Conservation (phyloP, 306 rosid species). For the Cyamopsis tetragonoloba region DNA sequence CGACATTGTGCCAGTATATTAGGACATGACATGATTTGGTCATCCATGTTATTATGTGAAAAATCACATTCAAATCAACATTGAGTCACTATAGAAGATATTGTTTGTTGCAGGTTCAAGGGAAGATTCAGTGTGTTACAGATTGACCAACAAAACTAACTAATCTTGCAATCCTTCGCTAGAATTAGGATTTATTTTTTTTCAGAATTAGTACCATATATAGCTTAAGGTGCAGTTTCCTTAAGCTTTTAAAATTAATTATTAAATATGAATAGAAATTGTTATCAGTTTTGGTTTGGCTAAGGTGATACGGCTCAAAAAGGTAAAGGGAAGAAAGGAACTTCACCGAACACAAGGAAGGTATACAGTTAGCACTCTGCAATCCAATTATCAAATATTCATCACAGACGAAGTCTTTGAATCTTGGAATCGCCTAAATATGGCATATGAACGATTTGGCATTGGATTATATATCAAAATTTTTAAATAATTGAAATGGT, state of each 20-base stretch:
- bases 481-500: not conserved
- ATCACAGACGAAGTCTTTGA: not conserved
- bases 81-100: slow-evolving; percentile 26
- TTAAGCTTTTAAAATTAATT: too few relatives aligned
- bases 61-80: slow-evolving; percentile 31
- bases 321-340: slow-evolving; percentile 20
- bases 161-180: slow-evolving; percentile 37
- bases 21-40: slow-evolving; percentile 29
- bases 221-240: not conserved
- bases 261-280: not conserved
- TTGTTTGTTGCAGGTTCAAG: slow-evolving; percentile 36
- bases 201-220: not conserved
- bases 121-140: slow-evolving; percentile 36
- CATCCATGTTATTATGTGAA: slow-evolving; percentile 31
- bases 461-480: not conserved
- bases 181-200: not conserved
- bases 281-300: slow-evolving; percentile 1
- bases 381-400: slow-evolving; percentile 16
- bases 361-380: slow-evolving; percentile 23
- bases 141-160: slow-evolving; percentile 30
- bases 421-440: not conserved
- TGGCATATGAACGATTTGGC: slow-evolving; percentile 18
- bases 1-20: slow-evolving; percentile 53
- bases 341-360: slow-evolving; percentile 7
- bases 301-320: slow-evolving; percentile 6